Conservation (phyloP, 1,284 basidiomycete genomes). For the Earliella scabrosa region DNA sequence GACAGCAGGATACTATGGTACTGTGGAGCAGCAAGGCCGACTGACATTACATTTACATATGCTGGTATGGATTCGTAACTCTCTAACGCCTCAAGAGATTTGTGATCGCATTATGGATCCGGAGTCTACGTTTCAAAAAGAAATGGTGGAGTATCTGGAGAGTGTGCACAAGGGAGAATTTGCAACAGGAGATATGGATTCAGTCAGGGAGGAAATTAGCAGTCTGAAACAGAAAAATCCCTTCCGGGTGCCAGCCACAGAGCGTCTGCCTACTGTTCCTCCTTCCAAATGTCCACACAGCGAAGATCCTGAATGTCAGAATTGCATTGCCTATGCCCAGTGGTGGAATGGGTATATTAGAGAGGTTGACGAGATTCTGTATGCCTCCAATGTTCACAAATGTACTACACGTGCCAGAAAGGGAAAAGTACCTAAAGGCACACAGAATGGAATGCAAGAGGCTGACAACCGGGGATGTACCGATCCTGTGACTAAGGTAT, state of each 20-base stretch:
- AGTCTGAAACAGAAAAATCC: neutral
- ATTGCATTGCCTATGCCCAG: neutral
- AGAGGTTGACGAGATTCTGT: neutral
- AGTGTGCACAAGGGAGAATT: neutral
- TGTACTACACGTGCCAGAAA: neutral
- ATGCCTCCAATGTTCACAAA: neutral
- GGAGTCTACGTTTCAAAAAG: neutral
- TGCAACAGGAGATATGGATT: neutral
- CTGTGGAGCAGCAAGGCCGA: slow-evolving; percentile 42
- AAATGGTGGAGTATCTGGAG: no score
- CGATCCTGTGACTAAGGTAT: neutral
- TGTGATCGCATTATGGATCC: slow-evolving; percentile 29
- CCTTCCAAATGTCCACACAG: neutral
- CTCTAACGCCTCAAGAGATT: slow-evolving; percentile 36
- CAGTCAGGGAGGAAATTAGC: neutral
- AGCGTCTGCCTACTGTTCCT: neutral
- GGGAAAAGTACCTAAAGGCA: neutral
- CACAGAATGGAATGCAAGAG: neutral
- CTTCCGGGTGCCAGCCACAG: neutral
- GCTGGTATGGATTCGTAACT: slow-evolving; percentile 34
- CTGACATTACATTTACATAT: slow-evolving; percentile 40
- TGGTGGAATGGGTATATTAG: neutral
- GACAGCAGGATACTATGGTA: slow-evolving; percentile 39
- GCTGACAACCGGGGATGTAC: neutral
- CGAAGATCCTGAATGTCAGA: neutral